Percentiles rank a stretch among this genome's conserved stretches.
Evolutionary conservation across 2,329 filamentous ascomycete genomes (phyloP).

Genomic region (Fusarium sulawesiense): DNA sequence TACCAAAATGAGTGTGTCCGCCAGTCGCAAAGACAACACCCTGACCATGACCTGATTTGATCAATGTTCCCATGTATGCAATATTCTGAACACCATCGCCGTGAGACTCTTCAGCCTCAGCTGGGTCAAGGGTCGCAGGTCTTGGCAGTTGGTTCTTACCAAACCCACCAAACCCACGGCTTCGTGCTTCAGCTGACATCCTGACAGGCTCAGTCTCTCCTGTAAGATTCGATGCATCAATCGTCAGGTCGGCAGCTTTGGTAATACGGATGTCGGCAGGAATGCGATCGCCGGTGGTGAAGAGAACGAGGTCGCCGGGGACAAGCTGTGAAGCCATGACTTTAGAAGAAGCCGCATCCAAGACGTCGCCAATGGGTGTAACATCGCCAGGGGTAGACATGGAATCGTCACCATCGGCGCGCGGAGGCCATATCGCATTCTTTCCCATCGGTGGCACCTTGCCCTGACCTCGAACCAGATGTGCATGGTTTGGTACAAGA

Average conservation of each 20-base stretch:
- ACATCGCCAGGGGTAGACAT: conserved; percentile 58
- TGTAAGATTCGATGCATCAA: conserved; percentile 96
- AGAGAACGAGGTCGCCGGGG: conserved; percentile 90
- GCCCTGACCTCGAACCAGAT: conserved; percentile 79
- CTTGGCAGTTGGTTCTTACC: conserved; percentile 46
- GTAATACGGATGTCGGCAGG: conserved; percentile 96
- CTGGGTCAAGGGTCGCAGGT: conserved; percentile 56
- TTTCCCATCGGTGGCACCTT: conserved; percentile 50
- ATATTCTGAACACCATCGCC: conserved; percentile 87
- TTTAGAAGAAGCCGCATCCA: conserved; percentile 82
- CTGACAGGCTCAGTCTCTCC: conserved; percentile 95
- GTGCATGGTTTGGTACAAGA: conserved; percentile 93
- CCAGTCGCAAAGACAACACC: conserved; percentile 98
- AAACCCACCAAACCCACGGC: conserved; percentile 46
- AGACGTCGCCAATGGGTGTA: conserved; percentile 69
- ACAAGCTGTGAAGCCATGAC: conserved; percentile 90
- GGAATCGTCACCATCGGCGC: conserved; percentile 59
- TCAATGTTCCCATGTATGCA: conserved; percentile 97
- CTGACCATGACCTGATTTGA: conserved; percentile 94
- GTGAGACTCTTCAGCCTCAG: conserved; percentile 69
- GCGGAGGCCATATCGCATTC: conserved; percentile 62
- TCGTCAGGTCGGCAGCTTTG: conserved; percentile 86
- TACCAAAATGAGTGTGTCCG: conserved; percentile 92
- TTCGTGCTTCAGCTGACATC: conserved; percentile 74
- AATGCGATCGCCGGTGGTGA: conserved; percentile 95